These are phyloP conservation scores for Gaillardinia entomophila DNA, from an alignment of 805 yeast genomes.

Conservation along the genomic window DNA sequence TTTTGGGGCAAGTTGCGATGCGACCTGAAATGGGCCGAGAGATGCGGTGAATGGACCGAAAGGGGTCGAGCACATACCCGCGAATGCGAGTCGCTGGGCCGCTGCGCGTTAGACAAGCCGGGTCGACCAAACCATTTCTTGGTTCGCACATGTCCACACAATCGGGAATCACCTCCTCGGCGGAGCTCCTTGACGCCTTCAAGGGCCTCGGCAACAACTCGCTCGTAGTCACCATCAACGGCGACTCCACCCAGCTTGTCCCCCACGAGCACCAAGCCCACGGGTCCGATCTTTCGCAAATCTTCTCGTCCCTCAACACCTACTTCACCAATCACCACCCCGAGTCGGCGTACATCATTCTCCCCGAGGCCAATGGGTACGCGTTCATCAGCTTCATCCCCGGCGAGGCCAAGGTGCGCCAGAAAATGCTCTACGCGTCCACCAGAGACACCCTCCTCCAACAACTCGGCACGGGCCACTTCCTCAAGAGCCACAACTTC, in stretches of 20 bases:
- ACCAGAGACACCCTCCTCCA: constrained; percentile 72
- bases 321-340: constrained; percentile 23
- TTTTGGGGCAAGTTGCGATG: too few species aligned
- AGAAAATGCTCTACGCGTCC: constrained; percentile 92
- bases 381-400: constrained; percentile 83
- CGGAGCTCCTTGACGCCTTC: constrained; percentile 41
- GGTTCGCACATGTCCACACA: constrained; percentile 41
- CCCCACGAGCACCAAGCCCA: constrained; percentile 18
- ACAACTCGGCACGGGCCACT: constrained; percentile 61
- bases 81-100: background rate
- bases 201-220: constrained; percentile 26
- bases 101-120: background rate
- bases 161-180: constrained; percentile 36
- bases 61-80: constrained; percentile 3
- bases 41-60: too few species aligned
- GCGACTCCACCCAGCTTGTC: constrained; percentile 27
- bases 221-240: constrained; percentile 25
- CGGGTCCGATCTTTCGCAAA: constrained; percentile 7
- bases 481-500: constrained; percentile 34
- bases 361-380: constrained; percentile 15
- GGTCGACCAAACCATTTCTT: background rate
- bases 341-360: constrained; percentile 29
- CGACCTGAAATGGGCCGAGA: too few species aligned
- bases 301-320: constrained; percentile 14
- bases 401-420: constrained; percentile 72